Base-by-base conservation (phyloP, 257 asterid species). In the Nicotiana paniculata region DNA sequence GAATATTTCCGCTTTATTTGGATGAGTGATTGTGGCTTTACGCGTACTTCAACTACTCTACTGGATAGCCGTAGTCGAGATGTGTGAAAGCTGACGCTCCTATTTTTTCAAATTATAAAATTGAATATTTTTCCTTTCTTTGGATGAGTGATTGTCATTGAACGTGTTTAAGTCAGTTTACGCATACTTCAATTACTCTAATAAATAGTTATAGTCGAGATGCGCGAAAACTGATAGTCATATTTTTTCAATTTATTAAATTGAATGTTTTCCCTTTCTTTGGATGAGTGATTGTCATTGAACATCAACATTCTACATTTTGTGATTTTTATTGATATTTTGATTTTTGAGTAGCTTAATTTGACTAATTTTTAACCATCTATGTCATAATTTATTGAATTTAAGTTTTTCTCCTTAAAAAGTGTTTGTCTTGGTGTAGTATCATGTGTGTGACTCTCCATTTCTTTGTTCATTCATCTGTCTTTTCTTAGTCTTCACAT, bases 181-280 rank as follows among this genome's bases (percentile, higher is more conserved):
- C 0, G 1, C 21, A 0, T 43, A 12, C 24, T 0, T 70, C 2
- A 4, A 70, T 0, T 5, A 10, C 5, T 21, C 6, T n/a, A 21
- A 13, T 21, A 4, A 2, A 4, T 70, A 43, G 5, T 43, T 37
- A 1, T 37, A 37, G 8, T 35, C 16, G 21, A 70, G 11, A n/a
- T 24, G 5, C 13, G 1, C 3, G 11, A 0, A 6, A 46, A 1
- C 10, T 3, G 2, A 12, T 5, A 0, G 0, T 21, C 15, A 4
- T 12, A 2, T 24, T 46, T 39, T 24, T 46, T 1, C 1, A 21
- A 46, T 43, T 43, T 35, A 43, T 72, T 6, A 46, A 72, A 72
- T 72, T 72, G 37, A 24, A 72, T 43, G 12, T 43, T 7, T 43
- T 2, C 11, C 48, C 48, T 43, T 43, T 2, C 10, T 39, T 39